phyloP scores from a whole-genome alignment of 2,329 filamentous ascomycete genomes.

The Whalleya microplaca region DNA sequence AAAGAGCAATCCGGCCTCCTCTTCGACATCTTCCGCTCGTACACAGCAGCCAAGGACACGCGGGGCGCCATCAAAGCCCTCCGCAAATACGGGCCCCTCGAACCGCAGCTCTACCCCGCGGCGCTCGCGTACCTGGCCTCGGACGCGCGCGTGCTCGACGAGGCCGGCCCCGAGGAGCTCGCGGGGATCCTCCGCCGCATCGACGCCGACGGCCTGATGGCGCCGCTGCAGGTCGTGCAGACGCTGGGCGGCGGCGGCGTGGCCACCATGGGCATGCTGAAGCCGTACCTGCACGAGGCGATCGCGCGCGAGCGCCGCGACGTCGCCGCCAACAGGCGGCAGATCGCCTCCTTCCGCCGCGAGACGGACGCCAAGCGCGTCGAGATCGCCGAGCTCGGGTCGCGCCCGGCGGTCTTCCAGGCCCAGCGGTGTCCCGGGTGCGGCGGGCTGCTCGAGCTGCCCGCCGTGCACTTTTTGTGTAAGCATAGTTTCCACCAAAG shows the following conservation, averaged over 20 bases:
- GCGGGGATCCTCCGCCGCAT: slow-evolving; percentile 81
- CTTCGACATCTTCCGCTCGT: slow-evolving; percentile 96
- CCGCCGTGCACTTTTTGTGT: slow-evolving; percentile 93
- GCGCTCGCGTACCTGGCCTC: slow-evolving; percentile 94
- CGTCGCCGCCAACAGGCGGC: slow-evolving; percentile 76
- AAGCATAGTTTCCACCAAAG: slow-evolving; percentile 96
- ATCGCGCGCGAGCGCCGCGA: slow-evolving; percentile 88
- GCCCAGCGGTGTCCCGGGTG: slow-evolving; percentile 87
- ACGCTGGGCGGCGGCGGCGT: slow-evolving; percentile 72
- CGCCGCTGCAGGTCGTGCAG: slow-evolving; percentile 94
- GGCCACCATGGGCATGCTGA: slow-evolving; percentile 97
- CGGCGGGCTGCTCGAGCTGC: slow-evolving; percentile 76
- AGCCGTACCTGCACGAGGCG: slow-evolving; percentile 85
- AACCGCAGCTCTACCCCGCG: slow-evolving; percentile 89
- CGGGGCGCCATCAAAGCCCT: slow-evolving; percentile 86
- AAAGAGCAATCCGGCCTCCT: slow-evolving; percentile 90
- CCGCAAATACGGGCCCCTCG: slow-evolving; percentile 86
- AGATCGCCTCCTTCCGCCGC: slow-evolving; percentile 80
- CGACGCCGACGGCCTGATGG: slow-evolving; percentile 89
- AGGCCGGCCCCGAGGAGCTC: slow-evolving; percentile 83
- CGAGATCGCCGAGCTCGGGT: slow-evolving; percentile 77
- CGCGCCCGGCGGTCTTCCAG: slow-evolving; percentile 87
- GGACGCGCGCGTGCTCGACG: slow-evolving; percentile 76
- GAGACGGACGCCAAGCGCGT: slow-evolving; percentile 81
- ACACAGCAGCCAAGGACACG: slow-evolving; percentile 90